Base-by-base conservation (phyloP, 116 monocot genomes). In the Zostera marina region DNA sequence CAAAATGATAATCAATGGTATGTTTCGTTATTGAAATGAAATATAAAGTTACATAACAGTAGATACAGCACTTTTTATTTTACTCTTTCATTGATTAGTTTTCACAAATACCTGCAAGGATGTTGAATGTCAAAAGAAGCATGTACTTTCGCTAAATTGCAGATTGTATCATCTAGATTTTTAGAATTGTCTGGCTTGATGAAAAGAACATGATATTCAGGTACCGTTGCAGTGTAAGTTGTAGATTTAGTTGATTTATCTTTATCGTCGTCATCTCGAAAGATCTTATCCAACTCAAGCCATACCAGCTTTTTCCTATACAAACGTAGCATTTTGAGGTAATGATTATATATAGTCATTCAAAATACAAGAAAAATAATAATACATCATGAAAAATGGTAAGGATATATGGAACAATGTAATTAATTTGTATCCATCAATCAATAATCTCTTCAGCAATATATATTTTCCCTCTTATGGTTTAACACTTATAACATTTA, bases 281-380 rank as follows among this genome's bases (percentile, higher is more conserved):
- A 73, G 42, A 92, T 59, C 52, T 78, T 58, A 69, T 92, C 84
- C 53, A 92, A 67, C 76, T 93, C 93, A 47, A 81, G 81, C 93
- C 88, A 88, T 9, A 93, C 51, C 21, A 70, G 71, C 64, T 93
- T 81, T 79, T 72, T 84, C 93, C 93, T 88, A 63, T 9, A 79
- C 55, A 52, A 32, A 2, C 2, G 32, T 32, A 5, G 32, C 32
- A 2, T 3, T 3, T 32, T 32, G 32, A 32, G 32, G 32, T 32
- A 53, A 42, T 15, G 15, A 62, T 15, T 11, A 20, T 9, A 5
- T 49, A 52, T 9, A 53, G 32, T 13, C 22, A 41, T 22, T 46
- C 16, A 21, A 22, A 54, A 53, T 55, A 14, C 9, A 54, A 54
- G 8, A 15, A 63, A 41, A 11, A 11, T 9, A 11, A 20, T 9